A percentile compares a stretch with the other conserved stretches of the same genome.
These are phyloP conservation scores for Shiraia sp. DNA, from an alignment of 2,329 filamentous ascomycete species.

Conservation along the genomic window DNA sequence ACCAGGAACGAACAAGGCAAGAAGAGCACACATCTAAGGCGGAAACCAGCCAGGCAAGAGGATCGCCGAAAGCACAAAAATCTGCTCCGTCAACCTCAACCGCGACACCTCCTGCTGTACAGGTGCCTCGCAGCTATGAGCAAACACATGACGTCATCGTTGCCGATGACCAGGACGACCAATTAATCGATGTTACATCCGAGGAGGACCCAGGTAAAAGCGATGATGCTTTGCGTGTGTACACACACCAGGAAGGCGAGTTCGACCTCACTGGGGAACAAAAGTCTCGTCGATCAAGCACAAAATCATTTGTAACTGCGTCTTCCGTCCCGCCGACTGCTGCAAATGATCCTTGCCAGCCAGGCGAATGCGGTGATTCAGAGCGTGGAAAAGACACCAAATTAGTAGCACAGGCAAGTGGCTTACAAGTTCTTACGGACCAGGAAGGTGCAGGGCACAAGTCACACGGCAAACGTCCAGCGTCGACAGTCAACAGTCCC, in stretches of 20 bases:
- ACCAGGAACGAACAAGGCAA: slow-evolving; percentile 8
- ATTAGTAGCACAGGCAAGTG: slow-evolving; percentile 27
- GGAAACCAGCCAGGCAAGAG: slow-evolving; percentile 15
- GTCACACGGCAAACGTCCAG: slow-evolving; percentile 31
- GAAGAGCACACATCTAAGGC: slow-evolving; percentile 17
- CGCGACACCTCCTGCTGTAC: slow-evolving; percentile 31
- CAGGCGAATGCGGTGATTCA: slow-evolving; percentile 5
- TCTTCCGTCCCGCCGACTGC: slow-evolving; percentile 21
- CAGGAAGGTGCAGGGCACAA: slow-evolving; percentile 18
- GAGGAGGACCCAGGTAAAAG: slow-evolving; percentile 42
- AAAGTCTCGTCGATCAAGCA: slow-evolving; percentile 29
- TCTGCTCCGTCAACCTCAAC: slow-evolving; percentile 20
- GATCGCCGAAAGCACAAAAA: slow-evolving; percentile 15
- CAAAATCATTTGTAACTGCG: slow-evolving; percentile 39
- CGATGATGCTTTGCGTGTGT: slow-evolving; percentile 21
- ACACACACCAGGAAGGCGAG: slow-evolving; percentile 20
- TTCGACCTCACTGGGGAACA: slow-evolving; percentile 9
- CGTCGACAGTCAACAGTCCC: slow-evolving; percentile 35
- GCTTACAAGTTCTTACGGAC: slow-evolving; percentile 31
- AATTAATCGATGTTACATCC: slow-evolving; percentile 35
- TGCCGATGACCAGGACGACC: slow-evolving; percentile 18
- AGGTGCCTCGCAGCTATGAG: slow-evolving; percentile 32
- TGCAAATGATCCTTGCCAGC: slow-evolving; percentile 7
- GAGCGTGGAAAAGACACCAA: slow-evolving; percentile 18
- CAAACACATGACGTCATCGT: slow-evolving; percentile 25